phyloP scores from a whole-genome alignment of 257 asterid genomes.

The Nicotiana knightiana region DNA sequence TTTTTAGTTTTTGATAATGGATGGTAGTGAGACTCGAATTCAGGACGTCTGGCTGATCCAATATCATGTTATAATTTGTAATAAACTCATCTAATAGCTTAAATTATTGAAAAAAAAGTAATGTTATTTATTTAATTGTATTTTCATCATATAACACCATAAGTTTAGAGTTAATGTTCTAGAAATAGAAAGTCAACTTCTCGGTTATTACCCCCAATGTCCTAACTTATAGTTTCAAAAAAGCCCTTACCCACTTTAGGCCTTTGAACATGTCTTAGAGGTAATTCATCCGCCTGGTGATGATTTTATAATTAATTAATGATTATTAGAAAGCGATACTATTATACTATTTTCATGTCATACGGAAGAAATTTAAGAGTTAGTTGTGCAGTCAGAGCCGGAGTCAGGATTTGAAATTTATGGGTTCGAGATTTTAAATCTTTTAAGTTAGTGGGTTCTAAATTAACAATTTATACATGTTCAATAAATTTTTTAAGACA shows the following conservation, averaged over 20 bases:
- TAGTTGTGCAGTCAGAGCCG: background rate
- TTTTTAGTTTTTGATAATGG: too few relatives aligned
- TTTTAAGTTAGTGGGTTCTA: too few relatives aligned
- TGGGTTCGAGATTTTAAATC: too few relatives aligned
- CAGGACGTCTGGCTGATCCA: accelerated
- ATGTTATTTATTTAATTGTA: too few relatives aligned
- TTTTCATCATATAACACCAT: too few relatives aligned
- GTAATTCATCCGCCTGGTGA: constrained; percentile 7
- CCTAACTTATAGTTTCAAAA: background rate
- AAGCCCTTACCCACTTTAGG: background rate
- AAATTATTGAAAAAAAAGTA: accelerated
- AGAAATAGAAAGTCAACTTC: background rate
- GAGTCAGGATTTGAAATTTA: too few relatives aligned
- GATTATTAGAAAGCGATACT: background rate
- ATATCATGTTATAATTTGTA: too few relatives aligned
- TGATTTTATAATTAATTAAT: background rate
- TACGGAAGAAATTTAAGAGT: background rate
- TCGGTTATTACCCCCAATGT: background rate
- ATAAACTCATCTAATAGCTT: too few relatives aligned
- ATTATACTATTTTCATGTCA: background rate
- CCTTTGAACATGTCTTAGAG: constrained; percentile 27
- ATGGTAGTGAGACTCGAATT: too few relatives aligned
- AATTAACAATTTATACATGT: too few relatives aligned
- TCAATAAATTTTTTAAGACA: too few relatives aligned
- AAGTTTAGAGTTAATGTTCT: too few relatives aligned